A percentile compares a stretch with the other conserved stretches of the same genome.
Evolutionary conservation across 140 eudicot genomes (phyloP).

Genomic region (Erigeron philadelphicus): DNA sequence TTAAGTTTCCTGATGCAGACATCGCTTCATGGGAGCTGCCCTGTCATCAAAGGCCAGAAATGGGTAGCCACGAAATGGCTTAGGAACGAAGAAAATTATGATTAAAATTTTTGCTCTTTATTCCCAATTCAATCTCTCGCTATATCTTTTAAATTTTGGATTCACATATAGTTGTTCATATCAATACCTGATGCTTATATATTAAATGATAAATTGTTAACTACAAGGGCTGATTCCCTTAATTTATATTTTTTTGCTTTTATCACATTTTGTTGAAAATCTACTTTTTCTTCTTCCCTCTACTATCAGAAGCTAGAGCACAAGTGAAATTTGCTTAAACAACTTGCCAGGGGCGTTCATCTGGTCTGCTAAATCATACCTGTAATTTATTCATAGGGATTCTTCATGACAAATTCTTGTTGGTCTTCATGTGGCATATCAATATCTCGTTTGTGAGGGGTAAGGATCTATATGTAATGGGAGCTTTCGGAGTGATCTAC

Average conservation of each 20-base stretch:
- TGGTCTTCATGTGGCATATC: too few relatives aligned
- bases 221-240: constrained; percentile 6
- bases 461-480: too few relatives aligned
- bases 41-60: constrained; percentile 81
- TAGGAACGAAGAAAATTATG: constrained; percentile 66
- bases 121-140: not conserved
- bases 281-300: not conserved
- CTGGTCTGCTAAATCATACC: too few relatives aligned
- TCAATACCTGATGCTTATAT: constrained; percentile 11
- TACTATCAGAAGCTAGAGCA: not conserved
- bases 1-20: constrained; percentile 36
- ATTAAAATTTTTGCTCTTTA: constrained; percentile 21
- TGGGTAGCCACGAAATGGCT: constrained; percentile 99
- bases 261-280: not conserved
- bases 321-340: not conserved
- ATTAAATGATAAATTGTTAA: constrained; percentile 17
- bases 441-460: too few relatives aligned
- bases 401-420: too few relatives aligned
- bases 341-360: too few relatives aligned
- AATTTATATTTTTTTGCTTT: not conserved
- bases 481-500: too few relatives aligned
- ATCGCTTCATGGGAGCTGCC: constrained; percentile 94
- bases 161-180: constrained; percentile 16
- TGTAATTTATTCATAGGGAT: too few relatives aligned
- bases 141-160: not conserved